Evolutionary conservation across 2,329 filamentous ascomycete species (phyloP), one percentile per base, ranked within the genome.

Genomic region (Aspergillus pseudoviridinutans): DNA sequence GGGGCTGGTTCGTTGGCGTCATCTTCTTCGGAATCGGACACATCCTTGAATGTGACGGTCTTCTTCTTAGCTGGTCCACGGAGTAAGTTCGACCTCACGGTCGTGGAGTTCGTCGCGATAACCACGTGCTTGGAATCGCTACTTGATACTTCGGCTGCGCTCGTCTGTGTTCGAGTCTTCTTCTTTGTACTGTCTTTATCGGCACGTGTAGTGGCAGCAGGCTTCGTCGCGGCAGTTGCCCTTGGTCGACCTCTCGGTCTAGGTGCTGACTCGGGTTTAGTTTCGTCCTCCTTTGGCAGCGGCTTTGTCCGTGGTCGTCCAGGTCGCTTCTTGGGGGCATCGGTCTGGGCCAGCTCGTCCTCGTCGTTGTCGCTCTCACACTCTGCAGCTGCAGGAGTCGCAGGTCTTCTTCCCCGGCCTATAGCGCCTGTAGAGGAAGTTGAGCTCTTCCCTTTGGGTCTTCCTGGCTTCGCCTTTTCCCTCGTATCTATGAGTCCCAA

Each of bases 31-130:
- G 75, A 74, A 4, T 74, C 74, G 2, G 70, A 67, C 1, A 69
- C 59, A 55, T 79, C 76, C 55, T 78, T 69, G 60, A 80, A 80
- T 2, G 78, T 80, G 25, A 81, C 79, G 46, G 73, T 79, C 66
- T 79, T 80, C 64, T 73, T 75, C 52, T 74, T 70, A 1, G 69
- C 67, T 9, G 69, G 67, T 7, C 70, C 70, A 25, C 66, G 68
- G 28, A 68, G 52, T 41, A 68, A 55, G 50, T 69, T 74, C 44
- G 72, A 69, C 10, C 68, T 64, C 60, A 68, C 66, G 0, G 59
- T 58, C 12, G 66, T 64, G 3, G 71, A 73, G 32, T 66, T 64
- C 0, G 69, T 72, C 10, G 67, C 63, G 35, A 72, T 66, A 20
- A 63, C 57, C 3, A 72, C 63, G 7, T 66, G 62, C 46, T 58